Evolutionary conservation across 768 basidiomycete genomes (phyloP).

Genomic region (Pleurotus djamor): DNA sequence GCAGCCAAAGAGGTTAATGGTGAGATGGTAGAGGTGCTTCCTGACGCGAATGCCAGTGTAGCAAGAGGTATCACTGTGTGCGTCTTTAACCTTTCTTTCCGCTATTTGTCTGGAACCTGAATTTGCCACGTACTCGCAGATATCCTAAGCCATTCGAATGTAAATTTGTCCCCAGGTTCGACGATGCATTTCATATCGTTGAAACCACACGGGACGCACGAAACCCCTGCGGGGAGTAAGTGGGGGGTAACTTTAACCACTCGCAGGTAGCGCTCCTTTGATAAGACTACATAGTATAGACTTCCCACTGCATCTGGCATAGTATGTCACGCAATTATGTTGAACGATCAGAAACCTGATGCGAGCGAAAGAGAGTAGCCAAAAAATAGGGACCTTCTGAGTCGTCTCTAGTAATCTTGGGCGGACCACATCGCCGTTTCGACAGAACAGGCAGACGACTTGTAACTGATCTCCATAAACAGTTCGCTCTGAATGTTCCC

Average conservation of each 20-base stretch:
- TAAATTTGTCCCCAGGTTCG: not conserved
- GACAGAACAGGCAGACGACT: conserved; percentile 58
- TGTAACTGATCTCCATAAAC: conserved; percentile 64
- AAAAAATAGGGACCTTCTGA: conserved; percentile 30
- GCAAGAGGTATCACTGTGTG: not conserved
- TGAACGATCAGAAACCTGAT: conserved; percentile 25
- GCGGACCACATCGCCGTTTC: conserved; percentile 71
- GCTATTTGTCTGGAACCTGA: not conserved
- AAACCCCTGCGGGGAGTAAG: too few relatives aligned
- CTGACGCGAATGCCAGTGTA: not conserved
- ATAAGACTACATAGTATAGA: too few relatives aligned
- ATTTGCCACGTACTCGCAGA: not conserved
- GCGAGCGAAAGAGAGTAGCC: not conserved
- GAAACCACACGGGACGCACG: too few relatives aligned
- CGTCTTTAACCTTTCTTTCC: not conserved
- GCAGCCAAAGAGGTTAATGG: not conserved
- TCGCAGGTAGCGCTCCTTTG: too few relatives aligned
- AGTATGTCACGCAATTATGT: too few relatives aligned
- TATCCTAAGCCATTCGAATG: not conserved
- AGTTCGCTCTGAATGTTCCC: conserved; percentile 39
- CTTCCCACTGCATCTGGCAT: too few relatives aligned
- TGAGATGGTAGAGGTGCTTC: not conserved
- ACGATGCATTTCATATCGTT: not conserved
- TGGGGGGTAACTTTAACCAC: too few relatives aligned
- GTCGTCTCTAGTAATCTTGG: conserved; percentile 52